Percentiles rank a stretch among this genome's conserved stretches.
Evolutionary conservation across 2,329 filamentous ascomycete genomes (phyloP).

Genomic region (Amauroascus verrucosus): DNA sequence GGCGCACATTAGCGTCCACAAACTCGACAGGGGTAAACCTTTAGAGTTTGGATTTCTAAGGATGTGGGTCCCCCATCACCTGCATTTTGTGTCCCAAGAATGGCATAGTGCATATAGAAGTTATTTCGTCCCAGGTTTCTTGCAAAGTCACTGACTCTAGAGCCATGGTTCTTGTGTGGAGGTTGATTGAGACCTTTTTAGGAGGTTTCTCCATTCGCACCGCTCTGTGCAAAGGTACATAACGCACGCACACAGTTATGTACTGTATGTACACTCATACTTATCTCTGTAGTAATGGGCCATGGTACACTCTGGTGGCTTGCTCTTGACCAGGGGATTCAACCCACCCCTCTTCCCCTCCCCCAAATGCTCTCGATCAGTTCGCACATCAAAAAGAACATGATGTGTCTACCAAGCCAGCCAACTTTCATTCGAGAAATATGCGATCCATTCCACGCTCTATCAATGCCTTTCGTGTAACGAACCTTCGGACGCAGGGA

Average conservation of each 20-base stretch:
- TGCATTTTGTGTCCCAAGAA: constrained; percentile 3
- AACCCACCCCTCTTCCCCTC: no score
- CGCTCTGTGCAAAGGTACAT: no score
- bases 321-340: no score
- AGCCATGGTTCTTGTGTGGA: constrained; percentile 6
- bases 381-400: no score
- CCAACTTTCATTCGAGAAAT: neutral
- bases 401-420: neutral
- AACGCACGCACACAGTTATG: no score
- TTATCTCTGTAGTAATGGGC: no score
- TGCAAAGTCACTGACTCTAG: neutral
- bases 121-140: constrained; percentile 1
- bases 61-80: constrained; percentile 3
- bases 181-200: no score
- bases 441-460: neutral
- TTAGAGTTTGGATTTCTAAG: constrained; percentile 1
- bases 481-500: neutral
- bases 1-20: constrained; percentile 6
- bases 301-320: no score
- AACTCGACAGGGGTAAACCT: constrained; percentile 1
- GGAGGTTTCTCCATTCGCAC: no score
- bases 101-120: constrained; percentile 10
- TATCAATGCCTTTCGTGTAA: neutral
- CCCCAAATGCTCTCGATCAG: no score
- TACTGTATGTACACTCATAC: no score